Evolutionary conservation across 2,329 filamentous ascomycete genomes (phyloP), one percentile per base, ranked within the genome.

Genomic region (Ceratocystiopsis brevicomis): DNA sequence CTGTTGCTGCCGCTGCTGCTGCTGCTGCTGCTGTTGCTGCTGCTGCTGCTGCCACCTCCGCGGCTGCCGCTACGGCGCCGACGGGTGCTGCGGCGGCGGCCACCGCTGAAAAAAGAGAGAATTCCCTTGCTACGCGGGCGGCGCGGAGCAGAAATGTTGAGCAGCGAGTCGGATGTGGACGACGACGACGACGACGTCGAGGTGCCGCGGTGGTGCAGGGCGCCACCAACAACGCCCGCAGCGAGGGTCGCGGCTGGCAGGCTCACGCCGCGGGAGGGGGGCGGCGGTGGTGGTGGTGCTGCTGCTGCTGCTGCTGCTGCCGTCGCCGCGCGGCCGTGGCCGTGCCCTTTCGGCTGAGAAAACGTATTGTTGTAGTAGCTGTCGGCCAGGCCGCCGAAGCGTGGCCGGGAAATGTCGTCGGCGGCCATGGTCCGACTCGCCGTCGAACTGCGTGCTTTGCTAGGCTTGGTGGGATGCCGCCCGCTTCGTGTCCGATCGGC

Each of bases 91-190:
- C 8, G 25, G 5, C 25, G 25, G 51, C 36, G 41, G 45, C 25
- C 50, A 50, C 37, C 39, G 41, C 46, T 44, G 47, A 59, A 59
- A 47, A 59, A 59, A 43, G 53, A 52, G 17, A 57, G 64, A 44
- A 59, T 50, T 41, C 57, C 56, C 37, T 51, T 50, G 37, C 53
- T 51, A 11, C 25, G 25, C 44, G 50, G 48, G 6, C 44, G 45
- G 43, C 52, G 54, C 44, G 54, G 57, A 18, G 54, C 46, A 32
- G 57, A 58, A 44, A 58, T 56, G 53, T 58, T 57, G 39, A 58
- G 42, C 34, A 59, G 52, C 37, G 55, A 57, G 32, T 55, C 56
- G 38, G 56, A 57, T 33, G 57, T 59, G 11, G 56, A 59, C 21
- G 59, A 56, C 13, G 54, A 53, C 18, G 50, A 51, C 14, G 51